Percentiles rank a stretch among this genome's conserved stretches.
Evolutionary conservation across 352 stramenopile genomes (phyloP).

Genomic region (Phytophthora ohioensis): DNA sequence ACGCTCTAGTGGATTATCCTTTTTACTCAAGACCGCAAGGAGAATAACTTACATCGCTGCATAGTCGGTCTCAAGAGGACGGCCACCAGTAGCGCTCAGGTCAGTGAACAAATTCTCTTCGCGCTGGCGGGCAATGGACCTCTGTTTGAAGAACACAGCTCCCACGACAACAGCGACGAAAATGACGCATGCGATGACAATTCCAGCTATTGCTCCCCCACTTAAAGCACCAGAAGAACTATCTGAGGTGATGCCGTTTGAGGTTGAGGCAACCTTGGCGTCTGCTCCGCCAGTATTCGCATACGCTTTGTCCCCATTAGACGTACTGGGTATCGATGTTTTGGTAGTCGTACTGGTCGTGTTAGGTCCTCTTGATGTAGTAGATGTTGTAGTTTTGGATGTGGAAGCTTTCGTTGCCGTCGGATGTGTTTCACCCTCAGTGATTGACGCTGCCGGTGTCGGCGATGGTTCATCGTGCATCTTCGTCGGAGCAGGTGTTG

Average conservation of each 20-base stretch:
- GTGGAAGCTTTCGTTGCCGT: conserved; percentile 8
- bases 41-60: conserved; percentile 26
- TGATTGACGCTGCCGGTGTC: conserved; percentile 19
- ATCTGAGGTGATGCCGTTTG: conserved; percentile 7
- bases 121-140: conserved; percentile 29
- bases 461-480: conserved; percentile 3
- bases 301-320: not conserved
- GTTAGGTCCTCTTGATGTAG: not conserved
- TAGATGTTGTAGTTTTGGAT: not conserved
- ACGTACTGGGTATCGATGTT: conserved; percentile 2
- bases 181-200: conserved; percentile 24
- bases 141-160: conserved; percentile 24
- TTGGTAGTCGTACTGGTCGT: not conserved
- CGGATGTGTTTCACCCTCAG: conserved; percentile 11
- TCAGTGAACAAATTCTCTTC: conserved; percentile 39
- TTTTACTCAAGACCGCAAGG: not conserved
- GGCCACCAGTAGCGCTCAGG: conserved; percentile 23
- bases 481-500: conserved; percentile 21
- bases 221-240: conserved; percentile 8
- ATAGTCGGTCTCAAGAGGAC: conserved; percentile 34
- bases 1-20: not conserved
- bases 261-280: conserved; percentile 10
- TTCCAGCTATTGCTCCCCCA: conserved; percentile 28
- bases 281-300: conserved; percentile 4
- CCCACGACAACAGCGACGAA: conserved; percentile 28